These are phyloP conservation scores for Bjerkandera adusta DNA, from an alignment of 1,284 basidiomycete species.

Conservation along the genomic window DNA sequence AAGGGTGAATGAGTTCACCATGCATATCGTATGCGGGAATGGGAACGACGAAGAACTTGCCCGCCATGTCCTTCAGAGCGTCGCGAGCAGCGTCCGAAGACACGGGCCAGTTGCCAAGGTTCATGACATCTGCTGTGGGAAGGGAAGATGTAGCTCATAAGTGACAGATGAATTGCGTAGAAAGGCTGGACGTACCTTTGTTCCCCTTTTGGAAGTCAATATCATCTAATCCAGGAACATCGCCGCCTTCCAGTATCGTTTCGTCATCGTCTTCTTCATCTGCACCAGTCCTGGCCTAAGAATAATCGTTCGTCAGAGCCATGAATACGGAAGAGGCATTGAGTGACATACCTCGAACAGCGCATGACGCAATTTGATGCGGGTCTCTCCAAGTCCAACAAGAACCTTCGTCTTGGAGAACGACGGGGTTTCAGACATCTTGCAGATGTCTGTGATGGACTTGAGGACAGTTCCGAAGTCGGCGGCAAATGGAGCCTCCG, in stretches of 20 bases:
- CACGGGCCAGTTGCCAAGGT: background rate
- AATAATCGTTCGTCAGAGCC: no score
- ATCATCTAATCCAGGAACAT: background rate
- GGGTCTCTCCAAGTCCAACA: background rate
- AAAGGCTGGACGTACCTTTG: no score
- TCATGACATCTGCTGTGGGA: background rate
- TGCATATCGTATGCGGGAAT: constrained; percentile 2
- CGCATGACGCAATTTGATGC: background rate
- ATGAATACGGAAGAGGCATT: no score
- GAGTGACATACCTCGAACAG: constrained; percentile 3
- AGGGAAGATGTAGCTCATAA: no score
- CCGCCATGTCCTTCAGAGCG: background rate
- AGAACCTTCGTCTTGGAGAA: background rate
- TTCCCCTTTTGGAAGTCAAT: background rate
- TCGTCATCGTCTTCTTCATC: background rate
- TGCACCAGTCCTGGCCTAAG: no score
- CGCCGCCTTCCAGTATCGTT: no score
- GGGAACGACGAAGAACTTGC: background rate
- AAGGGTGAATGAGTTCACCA: background rate
- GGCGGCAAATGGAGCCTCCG: background rate
- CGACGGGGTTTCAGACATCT: background rate
- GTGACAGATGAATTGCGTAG: no score
- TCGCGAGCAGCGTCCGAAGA: background rate
- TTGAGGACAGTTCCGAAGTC: background rate
- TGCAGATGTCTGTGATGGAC: background rate